phyloP scores from a whole-genome alignment of 2,329 filamentous ascomycete genomes.

The Pseudogymnoascus sp. region DNA sequence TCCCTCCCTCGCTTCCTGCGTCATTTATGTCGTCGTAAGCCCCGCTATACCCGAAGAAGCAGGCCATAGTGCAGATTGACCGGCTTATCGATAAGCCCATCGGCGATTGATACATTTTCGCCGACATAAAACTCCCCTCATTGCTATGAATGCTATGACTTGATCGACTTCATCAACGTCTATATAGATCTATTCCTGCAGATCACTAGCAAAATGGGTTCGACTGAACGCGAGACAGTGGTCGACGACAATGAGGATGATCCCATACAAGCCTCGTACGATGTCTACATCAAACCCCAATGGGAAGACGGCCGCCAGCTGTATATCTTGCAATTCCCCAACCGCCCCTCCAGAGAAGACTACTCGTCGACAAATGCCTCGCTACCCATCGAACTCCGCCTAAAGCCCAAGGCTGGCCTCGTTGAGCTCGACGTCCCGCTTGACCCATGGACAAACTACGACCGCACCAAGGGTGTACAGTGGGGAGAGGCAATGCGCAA shows the following conservation, averaged over 20 bases:
- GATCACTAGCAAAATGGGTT: conserved; percentile 5
- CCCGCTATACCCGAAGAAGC: background rate
- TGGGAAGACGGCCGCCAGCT: conserved; percentile 55
- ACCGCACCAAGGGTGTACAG: conserved; percentile 69
- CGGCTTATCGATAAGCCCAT: conserved; percentile 8
- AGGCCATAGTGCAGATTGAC: background rate
- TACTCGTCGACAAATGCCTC: conserved; percentile 48
- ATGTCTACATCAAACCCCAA: conserved; percentile 74
- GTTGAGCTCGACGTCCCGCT: conserved; percentile 89
- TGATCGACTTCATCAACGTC: background rate
- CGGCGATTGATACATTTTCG: conserved; percentile 7
- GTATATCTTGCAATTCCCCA: conserved; percentile 83
- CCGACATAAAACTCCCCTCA: conserved; percentile 8
- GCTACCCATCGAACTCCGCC: conserved; percentile 62
- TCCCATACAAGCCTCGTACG: conserved; percentile 66
- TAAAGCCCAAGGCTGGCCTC: conserved; percentile 76
- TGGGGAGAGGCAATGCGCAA: conserved; percentile 71
- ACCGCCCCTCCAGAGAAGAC: conserved; percentile 51
- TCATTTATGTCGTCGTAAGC: conserved; percentile 9
- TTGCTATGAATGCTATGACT: background rate
- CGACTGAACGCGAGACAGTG: conserved; percentile 2
- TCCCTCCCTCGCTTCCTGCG: conserved; percentile 1
- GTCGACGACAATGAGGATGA: conserved; percentile 38
- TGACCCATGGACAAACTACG: conserved; percentile 61
- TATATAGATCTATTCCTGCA: background rate